phyloP scores from a whole-genome alignment of 176 grass and related monocot genomes.

The Tillandsia leiboldiana region DNA sequence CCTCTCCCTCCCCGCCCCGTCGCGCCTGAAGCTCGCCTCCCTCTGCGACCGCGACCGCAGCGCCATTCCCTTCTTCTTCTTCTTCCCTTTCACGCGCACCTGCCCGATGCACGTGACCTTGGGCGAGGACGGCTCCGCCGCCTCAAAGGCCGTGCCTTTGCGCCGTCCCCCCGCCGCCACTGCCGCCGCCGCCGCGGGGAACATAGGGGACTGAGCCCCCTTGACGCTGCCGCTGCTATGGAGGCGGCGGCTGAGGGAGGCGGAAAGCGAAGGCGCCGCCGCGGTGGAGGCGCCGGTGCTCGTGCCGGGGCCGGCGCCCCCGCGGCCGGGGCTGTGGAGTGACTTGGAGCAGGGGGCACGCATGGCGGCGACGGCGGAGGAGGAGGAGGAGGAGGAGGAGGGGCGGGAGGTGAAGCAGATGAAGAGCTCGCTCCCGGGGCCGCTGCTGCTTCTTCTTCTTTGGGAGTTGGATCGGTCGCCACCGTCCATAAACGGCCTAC shows the following conservation, averaged over 20 bases:
- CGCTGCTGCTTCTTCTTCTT: background rate
- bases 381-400: slow-evolving; percentile 9
- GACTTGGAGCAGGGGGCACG: slow-evolving; percentile 37
- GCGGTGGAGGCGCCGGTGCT: slow-evolving; percentile 4
- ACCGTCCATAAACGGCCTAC: no score
- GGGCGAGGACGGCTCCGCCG: slow-evolving; percentile 75
- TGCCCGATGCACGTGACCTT: slow-evolving; percentile 98
- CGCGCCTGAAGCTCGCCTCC: slow-evolving; percentile 68
- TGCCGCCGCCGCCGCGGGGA: slow-evolving; percentile 38
- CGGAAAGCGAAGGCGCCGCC: slow-evolving; percentile 42
- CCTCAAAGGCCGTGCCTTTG: slow-evolving; percentile 22
- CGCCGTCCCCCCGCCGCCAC: slow-evolving; percentile 21
- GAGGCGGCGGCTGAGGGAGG: slow-evolving; percentile 66
- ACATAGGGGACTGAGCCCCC: slow-evolving; percentile 94
- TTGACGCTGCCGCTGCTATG: slow-evolving; percentile 74
- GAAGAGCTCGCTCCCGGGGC: slow-evolving; percentile 41
- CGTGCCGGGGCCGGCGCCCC: background rate
- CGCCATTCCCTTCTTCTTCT: slow-evolving; percentile 34
- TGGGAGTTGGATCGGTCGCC: no score
- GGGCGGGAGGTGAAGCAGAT: slow-evolving; percentile 67
- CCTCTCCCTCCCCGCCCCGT: slow-evolving; percentile 48
- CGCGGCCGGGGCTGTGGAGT: slow-evolving; percentile 50
- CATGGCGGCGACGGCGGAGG: slow-evolving; percentile 5
- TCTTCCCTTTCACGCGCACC: slow-evolving; percentile 74
- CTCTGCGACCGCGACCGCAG: slow-evolving; percentile 61